These are phyloP conservation scores for Spergularia marina DNA, from an alignment of 148 eudicot species.

Conservation along the genomic window DNA sequence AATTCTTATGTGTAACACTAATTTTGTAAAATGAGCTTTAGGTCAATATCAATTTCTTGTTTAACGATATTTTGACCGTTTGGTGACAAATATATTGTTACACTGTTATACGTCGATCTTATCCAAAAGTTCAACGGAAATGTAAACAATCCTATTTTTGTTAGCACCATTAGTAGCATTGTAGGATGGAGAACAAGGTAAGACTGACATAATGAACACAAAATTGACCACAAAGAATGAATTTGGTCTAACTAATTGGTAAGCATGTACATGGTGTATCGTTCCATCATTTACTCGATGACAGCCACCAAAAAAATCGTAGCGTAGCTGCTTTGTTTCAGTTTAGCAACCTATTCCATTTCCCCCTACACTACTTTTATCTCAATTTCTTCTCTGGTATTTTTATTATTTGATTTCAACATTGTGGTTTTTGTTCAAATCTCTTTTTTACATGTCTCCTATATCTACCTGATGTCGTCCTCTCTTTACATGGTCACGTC, in stretches of 20 bases:
- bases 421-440: background rate
- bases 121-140: too few species aligned
- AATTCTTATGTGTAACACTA: too few species aligned
- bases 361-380: background rate
- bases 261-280: conserved; percentile 24
- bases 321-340: conserved; percentile 12
- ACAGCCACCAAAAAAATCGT: conserved; percentile 14
- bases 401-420: conserved; percentile 17
- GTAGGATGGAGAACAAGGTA: too few species aligned
- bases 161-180: too few species aligned
- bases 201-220: background rate
- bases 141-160: too few species aligned
- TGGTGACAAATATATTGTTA: too few species aligned
- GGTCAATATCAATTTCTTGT: too few species aligned
- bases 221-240: background rate
- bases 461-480: background rate
- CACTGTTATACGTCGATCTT: too few species aligned
- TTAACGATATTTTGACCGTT: too few species aligned
- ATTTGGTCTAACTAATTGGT: conserved; percentile 14
- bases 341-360: conserved; percentile 1
- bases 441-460: conserved; percentile 28
- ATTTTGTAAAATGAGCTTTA: too few species aligned
- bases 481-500: conserved; percentile 17
- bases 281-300: background rate
- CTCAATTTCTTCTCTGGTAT: background rate